A percentile compares a stretch with the other conserved stretches of the same genome.
These are phyloP conservation scores for Actinomucor elegans DNA, from an alignment of 371 early-diverging fungal species.

Conservation along the genomic window DNA sequence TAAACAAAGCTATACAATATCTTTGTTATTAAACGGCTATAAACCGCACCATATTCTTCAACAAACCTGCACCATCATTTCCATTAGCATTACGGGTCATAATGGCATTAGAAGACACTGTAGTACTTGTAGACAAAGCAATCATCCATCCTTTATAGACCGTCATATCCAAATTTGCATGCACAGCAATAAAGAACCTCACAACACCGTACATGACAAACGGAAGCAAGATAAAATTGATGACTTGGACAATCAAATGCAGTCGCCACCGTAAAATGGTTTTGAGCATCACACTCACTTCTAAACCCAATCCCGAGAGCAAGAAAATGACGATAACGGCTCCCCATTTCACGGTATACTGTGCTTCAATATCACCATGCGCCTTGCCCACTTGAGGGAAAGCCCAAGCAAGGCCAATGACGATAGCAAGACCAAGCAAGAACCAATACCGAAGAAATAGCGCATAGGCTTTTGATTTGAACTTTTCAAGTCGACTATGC, in stretches of 20 bases:
- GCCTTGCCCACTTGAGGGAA: conserved; percentile 66
- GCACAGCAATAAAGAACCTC: conserved; percentile 43
- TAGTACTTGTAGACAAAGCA: conserved; percentile 70
- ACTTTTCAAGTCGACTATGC: neutral
- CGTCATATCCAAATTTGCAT: conserved; percentile 48
- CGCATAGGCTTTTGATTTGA: neutral
- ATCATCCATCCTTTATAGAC: conserved; percentile 69
- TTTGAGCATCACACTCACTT: conserved; percentile 57
- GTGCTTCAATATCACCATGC: conserved; percentile 60
- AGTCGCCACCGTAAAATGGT: conserved; percentile 61
- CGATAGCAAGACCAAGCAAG: conserved; percentile 59
- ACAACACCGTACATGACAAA: conserved; percentile 61
- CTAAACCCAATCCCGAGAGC: conserved; percentile 67
- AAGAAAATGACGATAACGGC: conserved; percentile 71
- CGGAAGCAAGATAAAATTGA: conserved; percentile 63
- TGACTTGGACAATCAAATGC: conserved; percentile 67
- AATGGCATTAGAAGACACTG: conserved; percentile 77
- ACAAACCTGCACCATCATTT: conserved; percentile 59
- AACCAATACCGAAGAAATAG: conserved; percentile 49
- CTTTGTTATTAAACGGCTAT: too few species aligned
- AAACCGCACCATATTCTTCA: too few species aligned
- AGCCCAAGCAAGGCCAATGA: conserved; percentile 66
- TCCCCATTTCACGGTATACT: conserved; percentile 69
- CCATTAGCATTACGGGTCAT: conserved; percentile 76
- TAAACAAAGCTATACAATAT: conserved; percentile 52